phyloP scores from a whole-genome alignment of 108 stramenopile genomes.

The Mediolabrus comicus region DNA sequence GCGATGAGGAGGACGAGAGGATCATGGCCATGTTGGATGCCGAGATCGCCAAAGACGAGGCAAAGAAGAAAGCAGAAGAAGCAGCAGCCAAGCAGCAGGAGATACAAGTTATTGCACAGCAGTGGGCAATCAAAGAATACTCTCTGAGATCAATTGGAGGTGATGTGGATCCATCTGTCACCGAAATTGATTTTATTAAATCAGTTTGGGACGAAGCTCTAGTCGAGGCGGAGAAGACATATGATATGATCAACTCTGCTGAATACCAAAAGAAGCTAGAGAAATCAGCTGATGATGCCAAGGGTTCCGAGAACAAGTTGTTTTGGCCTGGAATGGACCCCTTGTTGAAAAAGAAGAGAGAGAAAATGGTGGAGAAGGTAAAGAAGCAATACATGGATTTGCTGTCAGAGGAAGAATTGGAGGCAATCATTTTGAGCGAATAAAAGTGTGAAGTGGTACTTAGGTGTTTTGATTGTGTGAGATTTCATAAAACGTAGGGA shows the following conservation, averaged over 20 bases:
- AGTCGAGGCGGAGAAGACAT: conserved; percentile 66
- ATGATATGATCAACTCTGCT: conserved; percentile 18
- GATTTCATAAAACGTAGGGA: neutral
- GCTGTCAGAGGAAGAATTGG: conserved; percentile 27
- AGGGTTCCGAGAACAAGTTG: conserved; percentile 9
- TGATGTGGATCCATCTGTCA: conserved; percentile 34
- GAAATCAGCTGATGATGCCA: neutral
- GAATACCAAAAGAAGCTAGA: conserved; percentile 14
- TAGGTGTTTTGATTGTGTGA: neutral
- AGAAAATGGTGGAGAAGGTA: conserved; percentile 23
- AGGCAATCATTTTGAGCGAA: conserved; percentile 16
- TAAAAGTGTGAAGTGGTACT: neutral
- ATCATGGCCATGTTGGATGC: conserved; percentile 31
- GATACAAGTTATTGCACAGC: conserved; percentile 67
- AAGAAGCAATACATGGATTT: conserved; percentile 33
- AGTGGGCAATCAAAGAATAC: conserved; percentile 79
- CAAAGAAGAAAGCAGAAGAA: conserved; percentile 2
- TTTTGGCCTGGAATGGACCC: conserved; percentile 33
- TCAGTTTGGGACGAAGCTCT: conserved; percentile 71
- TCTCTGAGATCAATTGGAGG: conserved; percentile 57
- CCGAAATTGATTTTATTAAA: conserved; percentile 63
- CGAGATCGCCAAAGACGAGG: conserved; percentile 8
- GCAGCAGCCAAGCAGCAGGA: conserved; percentile 48
- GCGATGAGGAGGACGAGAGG: conserved; percentile 18
- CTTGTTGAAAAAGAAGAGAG: conserved; percentile 21